phyloP scores from a whole-genome alignment of 129 eudicot species.

The Erigeron canadensis region DNA sequence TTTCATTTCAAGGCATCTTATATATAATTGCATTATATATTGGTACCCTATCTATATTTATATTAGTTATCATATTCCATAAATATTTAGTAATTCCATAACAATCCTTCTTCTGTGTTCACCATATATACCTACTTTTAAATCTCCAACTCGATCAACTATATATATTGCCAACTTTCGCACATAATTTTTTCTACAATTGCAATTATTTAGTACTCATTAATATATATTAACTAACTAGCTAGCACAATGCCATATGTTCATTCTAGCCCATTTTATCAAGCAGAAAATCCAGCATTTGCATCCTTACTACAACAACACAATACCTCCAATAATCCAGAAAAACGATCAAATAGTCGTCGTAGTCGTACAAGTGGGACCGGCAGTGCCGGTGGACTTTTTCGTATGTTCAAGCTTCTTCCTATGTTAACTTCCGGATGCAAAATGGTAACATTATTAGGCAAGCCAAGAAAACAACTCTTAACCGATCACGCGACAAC shows the following conservation, averaged over 20 bases:
- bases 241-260: conserved; percentile 51
- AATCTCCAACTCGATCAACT: background rate
- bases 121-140: background rate
- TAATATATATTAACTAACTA: no score
- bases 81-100: no score
- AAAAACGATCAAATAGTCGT: conserved; percentile 41
- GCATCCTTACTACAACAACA: conserved; percentile 48
- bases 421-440: conserved; percentile 89
- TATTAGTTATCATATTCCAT: no score
- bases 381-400: conserved; percentile 42
- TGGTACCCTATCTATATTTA: no score
- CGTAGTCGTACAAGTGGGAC: background rate
- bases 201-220: background rate
- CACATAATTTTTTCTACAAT: conserved; percentile 17
- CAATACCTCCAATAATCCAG: conserved; percentile 21
- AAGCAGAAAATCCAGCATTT: conserved; percentile 54
- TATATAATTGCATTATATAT: no score
- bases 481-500: conserved; percentile 63
- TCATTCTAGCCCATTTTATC: conserved; percentile 58
- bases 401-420: conserved; percentile 85
- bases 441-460: conserved; percentile 69
- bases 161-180: conserved; percentile 20
- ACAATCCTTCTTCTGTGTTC: no score
- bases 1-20: no score
- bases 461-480: conserved; percentile 48